Evolutionary conservation across 768 basidiomycete species (phyloP).

Genomic region (Leccinum uliginosum): DNA sequence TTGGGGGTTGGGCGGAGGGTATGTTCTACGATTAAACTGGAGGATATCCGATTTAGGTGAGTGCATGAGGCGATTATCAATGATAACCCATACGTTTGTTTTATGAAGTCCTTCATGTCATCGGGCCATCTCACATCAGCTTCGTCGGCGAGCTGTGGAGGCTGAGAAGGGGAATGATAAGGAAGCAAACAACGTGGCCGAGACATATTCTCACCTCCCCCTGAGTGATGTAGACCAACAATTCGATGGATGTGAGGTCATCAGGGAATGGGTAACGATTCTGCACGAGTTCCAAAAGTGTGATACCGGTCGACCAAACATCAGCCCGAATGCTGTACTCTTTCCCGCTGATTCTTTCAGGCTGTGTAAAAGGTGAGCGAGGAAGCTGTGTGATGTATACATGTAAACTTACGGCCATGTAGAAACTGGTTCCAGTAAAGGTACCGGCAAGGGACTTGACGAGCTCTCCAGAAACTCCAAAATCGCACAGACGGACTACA

Average conservation of each 20-base stretch:
- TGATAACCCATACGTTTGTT: slow-evolving; percentile 58
- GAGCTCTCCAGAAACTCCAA: slow-evolving; percentile 96
- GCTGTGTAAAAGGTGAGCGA: slow-evolving; percentile 42
- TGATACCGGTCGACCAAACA: slow-evolving; percentile 97
- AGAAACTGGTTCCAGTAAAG: slow-evolving; percentile 96
- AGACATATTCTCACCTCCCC: slow-evolving; percentile 52
- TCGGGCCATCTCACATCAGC: slow-evolving; percentile 61
- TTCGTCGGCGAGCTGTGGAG: slow-evolving; percentile 80
- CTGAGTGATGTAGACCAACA: slow-evolving; percentile 84
- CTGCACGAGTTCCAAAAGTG: slow-evolving; percentile 88
- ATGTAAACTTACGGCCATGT: slow-evolving; percentile 85
- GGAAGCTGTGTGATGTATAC: neutral
- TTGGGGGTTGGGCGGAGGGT: slow-evolving; percentile 71
- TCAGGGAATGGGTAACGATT: slow-evolving; percentile 94
- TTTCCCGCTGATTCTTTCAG: slow-evolving; percentile 89
- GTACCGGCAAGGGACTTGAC: slow-evolving; percentile 90
- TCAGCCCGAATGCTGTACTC: slow-evolving; percentile 94
- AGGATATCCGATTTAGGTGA: slow-evolving; percentile 3
- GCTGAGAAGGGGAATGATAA: slow-evolving; percentile 39
- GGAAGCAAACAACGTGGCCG: slow-evolving; percentile 8
- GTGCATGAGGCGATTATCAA: slow-evolving; percentile 1
- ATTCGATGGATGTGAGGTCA: slow-evolving; percentile 89
- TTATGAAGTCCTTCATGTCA: slow-evolving; percentile 91
- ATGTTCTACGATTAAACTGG: slow-evolving; percentile 68
- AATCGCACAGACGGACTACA: slow-evolving; percentile 88